phyloP scores from a whole-genome alignment of 345 rosid species.

The Hevea brasiliensis region DNA sequence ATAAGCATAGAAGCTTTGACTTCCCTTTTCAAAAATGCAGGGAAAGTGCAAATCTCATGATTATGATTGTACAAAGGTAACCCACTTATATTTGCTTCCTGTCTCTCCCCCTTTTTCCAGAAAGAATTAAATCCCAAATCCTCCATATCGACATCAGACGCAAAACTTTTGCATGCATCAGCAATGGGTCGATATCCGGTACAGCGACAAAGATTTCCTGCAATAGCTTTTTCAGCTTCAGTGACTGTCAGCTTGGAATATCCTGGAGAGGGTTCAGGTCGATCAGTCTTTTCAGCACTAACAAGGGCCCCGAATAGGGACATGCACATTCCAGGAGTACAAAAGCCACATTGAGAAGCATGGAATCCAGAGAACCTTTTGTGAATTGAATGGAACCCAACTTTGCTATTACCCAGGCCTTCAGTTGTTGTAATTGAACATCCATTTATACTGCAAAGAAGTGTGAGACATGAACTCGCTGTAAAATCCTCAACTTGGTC shows the following conservation, averaged over 20 bases:
- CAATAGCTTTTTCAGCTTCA: slow-evolving; percentile 70
- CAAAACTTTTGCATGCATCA: slow-evolving; percentile 90
- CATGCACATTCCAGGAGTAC: slow-evolving; percentile 93
- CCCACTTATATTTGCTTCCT: slow-evolving; percentile 43
- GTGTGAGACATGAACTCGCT: slow-evolving; percentile 79
- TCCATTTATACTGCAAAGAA: slow-evolving; percentile 74
- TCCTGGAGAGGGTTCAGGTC: slow-evolving; percentile 49
- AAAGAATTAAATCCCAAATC: slow-evolving; percentile 81
- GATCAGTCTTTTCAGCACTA: slow-evolving; percentile 51
- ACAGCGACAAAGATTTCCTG: slow-evolving; percentile 89
- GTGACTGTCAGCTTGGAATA: slow-evolving; percentile 63
- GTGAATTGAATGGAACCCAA: slow-evolving; percentile 85
- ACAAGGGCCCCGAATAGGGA: slow-evolving; percentile 74
- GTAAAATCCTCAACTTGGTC: slow-evolving; percentile 61
- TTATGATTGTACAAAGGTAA: slow-evolving; percentile 44
- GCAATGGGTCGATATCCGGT: slow-evolving; percentile 91
- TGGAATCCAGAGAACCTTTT: slow-evolving; percentile 74
- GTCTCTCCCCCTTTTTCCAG: slow-evolving; percentile 62
- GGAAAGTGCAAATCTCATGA: slow-evolving; percentile 43
- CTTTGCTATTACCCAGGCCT: slow-evolving; percentile 75
- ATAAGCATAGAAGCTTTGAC: slow-evolving; percentile 25
- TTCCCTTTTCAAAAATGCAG: slow-evolving; percentile 64
- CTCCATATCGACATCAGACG: slow-evolving; percentile 78
- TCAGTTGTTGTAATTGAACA: slow-evolving; percentile 80
- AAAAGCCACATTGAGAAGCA: slow-evolving; percentile 92